Percentiles rank a stretch among this genome's conserved stretches.
These are phyloP conservation scores for Dianthus caryophyllus DNA, from an alignment of 148 eudicot genomes.

Conservation along the genomic window DNA sequence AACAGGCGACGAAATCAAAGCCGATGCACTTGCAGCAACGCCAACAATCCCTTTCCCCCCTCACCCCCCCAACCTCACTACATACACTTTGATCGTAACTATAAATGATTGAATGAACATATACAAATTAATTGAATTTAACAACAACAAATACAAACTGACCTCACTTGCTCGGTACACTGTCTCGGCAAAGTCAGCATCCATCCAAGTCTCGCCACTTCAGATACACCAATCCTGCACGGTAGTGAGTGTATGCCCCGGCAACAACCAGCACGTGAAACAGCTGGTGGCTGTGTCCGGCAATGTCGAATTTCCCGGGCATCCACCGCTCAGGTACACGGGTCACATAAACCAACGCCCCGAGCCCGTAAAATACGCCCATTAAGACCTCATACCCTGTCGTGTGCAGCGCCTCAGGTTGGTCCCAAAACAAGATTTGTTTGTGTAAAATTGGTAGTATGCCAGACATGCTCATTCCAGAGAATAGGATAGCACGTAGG, in stretches of 20 bases:
- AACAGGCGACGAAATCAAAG: neutral
- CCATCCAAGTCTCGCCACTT: constrained; percentile 89
- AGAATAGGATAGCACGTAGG: constrained; percentile 58
- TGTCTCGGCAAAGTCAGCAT: constrained; percentile 45
- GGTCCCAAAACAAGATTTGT: constrained; percentile 59
- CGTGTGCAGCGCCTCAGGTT: constrained; percentile 70
- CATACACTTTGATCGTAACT: constrained; percentile 14
- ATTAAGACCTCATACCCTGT: constrained; percentile 80
- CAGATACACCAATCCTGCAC: constrained; percentile 75
- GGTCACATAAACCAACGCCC: constrained; percentile 71
- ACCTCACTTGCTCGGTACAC: neutral
- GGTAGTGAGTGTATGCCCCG: constrained; percentile 87
- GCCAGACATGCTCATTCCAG: constrained; percentile 83
- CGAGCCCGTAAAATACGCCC: constrained; percentile 75
- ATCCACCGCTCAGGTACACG: constrained; percentile 92
- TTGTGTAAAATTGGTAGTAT: constrained; percentile 71
- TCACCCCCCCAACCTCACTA: no score
- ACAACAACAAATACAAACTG: neutral
- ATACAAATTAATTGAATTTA: constrained; percentile 1
- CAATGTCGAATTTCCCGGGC: constrained; percentile 95
- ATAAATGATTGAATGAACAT: neutral
- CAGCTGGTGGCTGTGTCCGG: constrained; percentile 88
- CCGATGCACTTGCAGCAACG: constrained; percentile 2
- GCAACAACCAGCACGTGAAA: constrained; percentile 87
- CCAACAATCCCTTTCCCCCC: neutral